Percentiles rank a stretch among this genome's conserved stretches.
Evolutionary conservation across 305 asterid species (phyloP).

Genomic region (Fraxinus velutina): DNA sequence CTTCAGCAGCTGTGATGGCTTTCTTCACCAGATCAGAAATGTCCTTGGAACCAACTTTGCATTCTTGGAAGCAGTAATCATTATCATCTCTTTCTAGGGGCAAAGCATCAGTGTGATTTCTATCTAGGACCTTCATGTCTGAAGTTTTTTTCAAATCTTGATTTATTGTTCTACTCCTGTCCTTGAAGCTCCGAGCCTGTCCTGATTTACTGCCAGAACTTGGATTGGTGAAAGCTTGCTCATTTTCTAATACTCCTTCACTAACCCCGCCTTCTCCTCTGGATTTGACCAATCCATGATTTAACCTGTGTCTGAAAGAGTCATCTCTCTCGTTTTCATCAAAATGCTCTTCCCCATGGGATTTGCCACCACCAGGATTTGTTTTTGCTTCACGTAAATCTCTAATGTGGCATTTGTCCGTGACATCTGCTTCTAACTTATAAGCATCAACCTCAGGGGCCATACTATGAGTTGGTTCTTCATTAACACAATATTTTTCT

Average conservation of each 20-base stretch:
- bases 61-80: slow-evolving; percentile 88
- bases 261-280: slow-evolving; percentile 63
- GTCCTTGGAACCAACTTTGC: slow-evolving; percentile 80
- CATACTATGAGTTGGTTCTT: slow-evolving; percentile 48
- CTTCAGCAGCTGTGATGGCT: slow-evolving; percentile 95
- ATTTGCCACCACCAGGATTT: slow-evolving; percentile 52
- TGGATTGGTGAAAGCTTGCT: slow-evolving; percentile 62
- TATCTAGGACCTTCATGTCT: slow-evolving; percentile 45
- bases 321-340: slow-evolving; percentile 76
- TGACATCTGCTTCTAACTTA: slow-evolving; percentile 58
- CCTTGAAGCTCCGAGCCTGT: slow-evolving; percentile 52
- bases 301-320: slow-evolving; percentile 55
- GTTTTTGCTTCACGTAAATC: slow-evolving; percentile 59
- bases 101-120: slow-evolving; percentile 34
- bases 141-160: slow-evolving; percentile 46
- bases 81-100: slow-evolving; percentile 66
- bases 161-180: slow-evolving; percentile 47
- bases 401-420: slow-evolving; percentile 47
- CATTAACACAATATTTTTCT: slow-evolving; percentile 64
- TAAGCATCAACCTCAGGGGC: slow-evolving; percentile 45
- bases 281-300: slow-evolving; percentile 53
- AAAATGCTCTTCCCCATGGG: slow-evolving; percentile 65
- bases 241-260: slow-evolving; percentile 69
- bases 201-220: slow-evolving; percentile 70
- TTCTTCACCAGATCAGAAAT: slow-evolving; percentile 69